Base-by-base conservation (phyloP, 306 rosid genomes). In the Quercus robur region DNA sequence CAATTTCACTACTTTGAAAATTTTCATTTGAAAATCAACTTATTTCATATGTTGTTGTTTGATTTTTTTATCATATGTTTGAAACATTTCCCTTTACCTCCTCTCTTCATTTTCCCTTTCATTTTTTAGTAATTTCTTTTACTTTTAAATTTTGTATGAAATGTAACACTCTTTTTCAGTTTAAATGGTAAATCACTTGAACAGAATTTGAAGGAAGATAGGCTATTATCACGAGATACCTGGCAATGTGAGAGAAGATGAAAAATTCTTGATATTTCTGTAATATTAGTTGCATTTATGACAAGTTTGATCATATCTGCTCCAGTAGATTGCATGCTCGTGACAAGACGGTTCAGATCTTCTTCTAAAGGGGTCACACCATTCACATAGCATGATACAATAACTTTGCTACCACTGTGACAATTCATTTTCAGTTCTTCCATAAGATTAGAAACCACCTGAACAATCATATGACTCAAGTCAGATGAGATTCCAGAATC, bases 321-420 rank as follows among this genome's bases (percentile, higher is more conserved):
- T 58, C 84, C 77, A 13, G 86, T 76, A 8, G 84, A 78, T 87
- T 82, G 79, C 78, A 87, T 68, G 21, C n/a, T 77, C 26, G 44
- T 66, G 55, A 84, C 71, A 33, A 80, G 66, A 61, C 35, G 76
- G 71, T 61, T 70, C 26, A 87, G 82, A 25, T 87, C 82, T 54
- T 82, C 82, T 79, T 63, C 63, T 23, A 78, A 66, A 67, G 84
- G 81, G 83, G 81, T 79, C 76, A 76, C 56, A 14, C 82, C 84
- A 49, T 87, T 80, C 68, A 84, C 86, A 80, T 79, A 79, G 70
- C 77, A 76, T n/a, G 90, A 87, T 26, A 87, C 88, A 62, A 84
- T 87, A 21, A 76, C 74, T 77, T 81, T 87, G 54, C 75, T 79
- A 23, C 38, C 59, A 59, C 77, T 19, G 10, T 54, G n/a, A 38